Evolutionary conservation across 805 yeast species (phyloP).

Genomic region (Maudiozyma bulderi): DNA sequence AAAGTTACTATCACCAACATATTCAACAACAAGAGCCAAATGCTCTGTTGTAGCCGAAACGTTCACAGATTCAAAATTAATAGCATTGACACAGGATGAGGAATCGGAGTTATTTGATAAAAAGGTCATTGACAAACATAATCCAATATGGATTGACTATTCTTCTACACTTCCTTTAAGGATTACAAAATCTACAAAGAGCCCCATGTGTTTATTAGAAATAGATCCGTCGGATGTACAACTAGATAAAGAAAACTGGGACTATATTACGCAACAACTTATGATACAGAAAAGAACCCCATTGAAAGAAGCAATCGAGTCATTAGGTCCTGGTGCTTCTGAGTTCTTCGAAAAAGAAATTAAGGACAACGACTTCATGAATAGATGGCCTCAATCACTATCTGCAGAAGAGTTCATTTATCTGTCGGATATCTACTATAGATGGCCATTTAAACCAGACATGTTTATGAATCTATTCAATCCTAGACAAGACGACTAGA

Average conservation of each 20-base stretch:
- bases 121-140: slow-evolving; percentile 11
- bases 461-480: slow-evolving; percentile 35
- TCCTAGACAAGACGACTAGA: slow-evolving; percentile 15
- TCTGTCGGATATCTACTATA: slow-evolving; percentile 43
- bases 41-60: slow-evolving; percentile 56
- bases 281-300: slow-evolving; percentile 41
- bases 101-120: slow-evolving; percentile 14
- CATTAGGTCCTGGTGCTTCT: slow-evolving; percentile 76
- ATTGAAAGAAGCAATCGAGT: slow-evolving; percentile 36
- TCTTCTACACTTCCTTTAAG: slow-evolving; percentile 21
- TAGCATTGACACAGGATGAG: slow-evolving; percentile 37
- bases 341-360: slow-evolving; percentile 36
- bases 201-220: slow-evolving; percentile 49
- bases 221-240: slow-evolving; percentile 38
- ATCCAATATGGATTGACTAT: slow-evolving; percentile 28
- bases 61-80: slow-evolving; percentile 46
- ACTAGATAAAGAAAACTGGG: slow-evolving; percentile 49
- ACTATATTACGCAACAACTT: slow-evolving; percentile 54
- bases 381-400: slow-evolving; percentile 40
- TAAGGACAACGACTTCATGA: slow-evolving; percentile 30
- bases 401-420: slow-evolving; percentile 44
- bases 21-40: slow-evolving; percentile 45
- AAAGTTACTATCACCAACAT: slow-evolving; percentile 51
- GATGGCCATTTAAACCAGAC: slow-evolving; percentile 85
- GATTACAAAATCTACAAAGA: slow-evolving; percentile 1